Evolutionary conservation across 805 yeast species (phyloP), one percentile per base, ranked within the genome.

Genomic region (Lipomyces sp.): DNA sequence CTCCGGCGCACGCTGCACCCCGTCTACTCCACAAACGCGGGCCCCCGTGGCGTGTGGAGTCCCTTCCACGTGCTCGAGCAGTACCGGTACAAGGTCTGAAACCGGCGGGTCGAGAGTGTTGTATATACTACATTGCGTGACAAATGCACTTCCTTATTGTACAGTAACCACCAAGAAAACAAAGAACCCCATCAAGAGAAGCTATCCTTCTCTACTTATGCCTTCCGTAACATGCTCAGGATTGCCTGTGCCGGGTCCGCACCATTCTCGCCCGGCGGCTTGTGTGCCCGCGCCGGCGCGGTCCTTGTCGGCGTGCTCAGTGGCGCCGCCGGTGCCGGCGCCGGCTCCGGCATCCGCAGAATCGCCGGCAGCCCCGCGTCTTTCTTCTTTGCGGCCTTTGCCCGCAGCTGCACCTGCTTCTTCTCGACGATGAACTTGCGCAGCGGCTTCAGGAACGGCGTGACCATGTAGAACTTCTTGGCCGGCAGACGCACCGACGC

Each of bases 1-100:
- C 65, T 83, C 46, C 68, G 72, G 59, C 37, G 51, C 4, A 39
- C 37, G 16, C 82, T 81, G 63, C 82, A 86, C 65, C 84, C 87
- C 51, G 98, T 93, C 32, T 78, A 81, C 68, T 83, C 95, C 37
- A 70, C 77, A 55, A 93, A 91, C 66, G 79, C 77, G 47, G 82
- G 95, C 49, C 89, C 91, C 16, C 84, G 98, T 76, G 98, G 98
- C 64, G 77, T 93, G 43, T 93, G 98, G 98, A 89, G 97, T 40
- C 98, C 98, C 51, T 75, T 91, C 46, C 59, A 55, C 24, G 43
- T 45, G 14, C 48, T 55, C 21, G 50, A 31, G 28, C 57, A 49
- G 41, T 51, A 43, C 44, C 34, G 59, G 18, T 43, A 45, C 37
- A 52, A 35, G 44, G 49, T 54, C 16, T 54, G 53, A 22, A 19